These are phyloP conservation scores for Fonsecaea erecta DNA, from an alignment of 2,329 filamentous ascomycete genomes.

Conservation along the genomic window DNA sequence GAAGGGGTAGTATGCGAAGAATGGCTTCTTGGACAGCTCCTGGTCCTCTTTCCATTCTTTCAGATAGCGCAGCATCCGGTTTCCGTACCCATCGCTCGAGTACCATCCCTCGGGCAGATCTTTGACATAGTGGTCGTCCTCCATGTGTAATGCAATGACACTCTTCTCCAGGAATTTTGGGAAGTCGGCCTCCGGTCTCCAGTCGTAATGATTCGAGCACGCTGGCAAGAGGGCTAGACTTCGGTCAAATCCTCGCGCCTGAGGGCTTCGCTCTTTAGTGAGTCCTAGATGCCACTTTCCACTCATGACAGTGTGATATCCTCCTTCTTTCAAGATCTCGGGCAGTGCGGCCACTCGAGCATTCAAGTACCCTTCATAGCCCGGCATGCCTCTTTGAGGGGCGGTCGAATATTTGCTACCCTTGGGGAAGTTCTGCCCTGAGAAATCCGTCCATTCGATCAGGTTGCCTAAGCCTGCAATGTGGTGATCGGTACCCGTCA, in stretches of 20 bases:
- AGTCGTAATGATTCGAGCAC: conserved; percentile 64
- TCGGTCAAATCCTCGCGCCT: conserved; percentile 62
- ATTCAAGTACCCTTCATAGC: conserved; percentile 68
- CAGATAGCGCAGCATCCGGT: conserved; percentile 59
- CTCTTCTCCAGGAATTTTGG: conserved; percentile 49
- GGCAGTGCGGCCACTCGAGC: conserved; percentile 63
- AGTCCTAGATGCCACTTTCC: conserved; percentile 69
- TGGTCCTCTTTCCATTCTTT: conserved; percentile 53
- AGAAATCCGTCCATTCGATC: conserved; percentile 59
- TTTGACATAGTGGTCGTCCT: conserved; percentile 51
- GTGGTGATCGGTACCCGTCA: conserved; percentile 60
- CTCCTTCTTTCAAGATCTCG: conserved; percentile 62
- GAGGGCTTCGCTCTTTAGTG: conserved; percentile 61
- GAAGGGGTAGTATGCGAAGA: conserved; percentile 57
- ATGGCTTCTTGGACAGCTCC: conserved; percentile 48
- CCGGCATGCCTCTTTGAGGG: conserved; percentile 62
- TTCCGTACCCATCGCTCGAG: conserved; percentile 58
- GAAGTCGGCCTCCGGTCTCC: conserved; percentile 50
- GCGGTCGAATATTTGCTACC: conserved; percentile 58
- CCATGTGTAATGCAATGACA: conserved; percentile 52
- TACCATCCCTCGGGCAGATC: conserved; percentile 59
- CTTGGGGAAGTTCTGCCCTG: conserved; percentile 58
- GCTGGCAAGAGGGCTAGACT: conserved; percentile 65
- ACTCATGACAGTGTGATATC: conserved; percentile 65
- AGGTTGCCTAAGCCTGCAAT: conserved; percentile 40